Base-by-base conservation (phyloP, 139 green algal species). In the Micromonas commoda region DNA sequence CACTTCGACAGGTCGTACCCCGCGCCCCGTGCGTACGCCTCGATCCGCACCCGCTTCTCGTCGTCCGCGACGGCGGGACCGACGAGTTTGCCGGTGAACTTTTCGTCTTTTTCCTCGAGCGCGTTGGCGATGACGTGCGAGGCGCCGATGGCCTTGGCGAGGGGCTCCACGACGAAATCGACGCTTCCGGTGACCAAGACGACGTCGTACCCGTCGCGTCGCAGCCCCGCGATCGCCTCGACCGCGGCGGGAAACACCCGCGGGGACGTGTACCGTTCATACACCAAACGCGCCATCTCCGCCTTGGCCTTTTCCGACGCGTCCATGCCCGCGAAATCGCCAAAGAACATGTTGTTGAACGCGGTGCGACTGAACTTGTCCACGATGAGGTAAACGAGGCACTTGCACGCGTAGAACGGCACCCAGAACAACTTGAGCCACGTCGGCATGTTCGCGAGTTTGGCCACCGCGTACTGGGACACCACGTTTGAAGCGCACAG, bases 171-270 rank as follows among this genome's bases (percentile, higher is more conserved):
- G 24, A 85, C 60, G 64, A 85, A 85, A 54, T 84, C 78, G 26
- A 84, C 78, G 2, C 57, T 77, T 34, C 81, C 81, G 19, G 81
- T 84, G 39, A 85, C 81, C 2, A 85, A 71, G 23, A 85, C 81
- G 33, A 85, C 77, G 3, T 32, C 26, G 51, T 80, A 84, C 13
- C 77, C 81, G 6, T 76, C 34, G 26, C 20, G 3, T 23, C 77
- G 52, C 29, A 85, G 70, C 24, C 2, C 28, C 3, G 4, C 2
- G 16, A 85, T 77, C 16, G 65, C n/a, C 28, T 60, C 64, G 29
- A 77, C 19, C 6, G 80, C 80, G 26, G 16, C 6, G 19, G 29
- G 37, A 34, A 32, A 34, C 38, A 61, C 76, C 78, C 71, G 75
- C 3, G 77, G 68, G 19, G n/a, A 21, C 26, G 84, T 57, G 66